Conservation (phyloP, 106 monocot genomes). For the Platanthera guangdongensis region DNA sequence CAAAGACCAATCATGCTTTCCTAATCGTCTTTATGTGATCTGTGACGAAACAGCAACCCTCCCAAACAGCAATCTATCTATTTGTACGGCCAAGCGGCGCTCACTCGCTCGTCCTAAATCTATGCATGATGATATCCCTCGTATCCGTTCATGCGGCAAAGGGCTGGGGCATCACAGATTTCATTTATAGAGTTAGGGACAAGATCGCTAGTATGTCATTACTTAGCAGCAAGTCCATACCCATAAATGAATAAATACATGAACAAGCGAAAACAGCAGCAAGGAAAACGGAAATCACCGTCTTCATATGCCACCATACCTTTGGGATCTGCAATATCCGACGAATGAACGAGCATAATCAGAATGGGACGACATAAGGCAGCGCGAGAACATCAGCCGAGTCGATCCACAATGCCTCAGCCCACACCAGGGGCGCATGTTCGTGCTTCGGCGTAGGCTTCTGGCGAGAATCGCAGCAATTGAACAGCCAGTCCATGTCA, state of each 20-base stretch:
- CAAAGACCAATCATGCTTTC: neutral
- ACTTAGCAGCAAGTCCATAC: neutral
- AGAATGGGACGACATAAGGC: constrained; percentile 78
- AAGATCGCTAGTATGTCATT: neutral
- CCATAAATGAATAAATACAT: neutral
- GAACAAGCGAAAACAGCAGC: neutral
- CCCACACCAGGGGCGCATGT: constrained; percentile 41
- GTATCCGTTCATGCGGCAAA: neutral
- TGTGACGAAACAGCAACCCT: neutral
- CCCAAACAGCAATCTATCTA: neutral
- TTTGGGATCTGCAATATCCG: constrained; percentile 5
- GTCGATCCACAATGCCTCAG: constrained; percentile 35
- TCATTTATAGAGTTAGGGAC: neutral
- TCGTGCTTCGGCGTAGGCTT: constrained; percentile 15
- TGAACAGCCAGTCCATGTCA: constrained; percentile 60
- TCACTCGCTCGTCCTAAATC: neutral
- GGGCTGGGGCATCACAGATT: neutral
- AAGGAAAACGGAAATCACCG: neutral
- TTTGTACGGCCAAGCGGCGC: neutral
- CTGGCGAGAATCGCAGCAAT: constrained; percentile 3
- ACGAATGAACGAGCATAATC: neutral
- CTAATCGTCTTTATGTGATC: neutral
- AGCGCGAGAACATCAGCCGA: constrained; percentile 46
- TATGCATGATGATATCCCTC: neutral
- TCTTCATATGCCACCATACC: constrained; percentile 14